phyloP scores from a whole-genome alignment of 2,329 filamentous ascomycete genomes.

The Sphaerulina vaccinii region DNA sequence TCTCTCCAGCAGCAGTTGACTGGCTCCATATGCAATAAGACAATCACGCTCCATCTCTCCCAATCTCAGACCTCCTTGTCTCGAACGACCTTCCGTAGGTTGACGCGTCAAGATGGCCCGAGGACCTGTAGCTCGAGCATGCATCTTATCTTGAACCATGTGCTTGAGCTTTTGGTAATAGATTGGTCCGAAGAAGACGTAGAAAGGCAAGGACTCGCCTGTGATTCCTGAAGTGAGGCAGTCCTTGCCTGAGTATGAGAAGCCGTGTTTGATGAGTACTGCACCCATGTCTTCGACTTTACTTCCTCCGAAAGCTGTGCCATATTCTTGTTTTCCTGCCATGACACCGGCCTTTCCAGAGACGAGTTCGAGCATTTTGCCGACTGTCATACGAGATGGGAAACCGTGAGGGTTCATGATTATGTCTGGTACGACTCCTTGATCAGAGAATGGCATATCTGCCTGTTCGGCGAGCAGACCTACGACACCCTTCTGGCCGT shows the following conservation, averaged over 20 bases:
- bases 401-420: conserved; percentile 99
- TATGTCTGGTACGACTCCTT: conserved; percentile 90
- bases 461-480: conserved; percentile 96
- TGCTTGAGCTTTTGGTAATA: conserved; percentile 99
- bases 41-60: conserved; percentile 99
- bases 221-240: conserved; percentile 94
- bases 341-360: conserved; percentile 92
- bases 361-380: conserved; percentile 92
- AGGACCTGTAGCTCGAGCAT: conserved; percentile 86
- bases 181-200: conserved; percentile 98
- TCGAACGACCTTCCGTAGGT: conserved; percentile 90
- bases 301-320: conserved; percentile 79
- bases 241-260: conserved; percentile 96
- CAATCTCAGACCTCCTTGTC: conserved; percentile 86
- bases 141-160: conserved; percentile 99
- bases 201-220: conserved; percentile 87
- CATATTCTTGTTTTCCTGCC: conserved; percentile 81
- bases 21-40: conserved; percentile 93
- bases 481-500: conserved; percentile 97
- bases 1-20: conserved; percentile 85
- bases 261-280: conserved; percentile 81
- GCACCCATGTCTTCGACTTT: conserved; percentile 87
- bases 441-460: conserved; percentile 93
- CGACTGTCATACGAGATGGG: conserved; percentile 98
- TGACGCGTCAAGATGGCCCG: conserved; percentile 90